Evolutionary conservation across 257 asterid species (phyloP), one percentile per base, ranked within the genome.

Genomic region (Nicotiana noctiflora): DNA sequence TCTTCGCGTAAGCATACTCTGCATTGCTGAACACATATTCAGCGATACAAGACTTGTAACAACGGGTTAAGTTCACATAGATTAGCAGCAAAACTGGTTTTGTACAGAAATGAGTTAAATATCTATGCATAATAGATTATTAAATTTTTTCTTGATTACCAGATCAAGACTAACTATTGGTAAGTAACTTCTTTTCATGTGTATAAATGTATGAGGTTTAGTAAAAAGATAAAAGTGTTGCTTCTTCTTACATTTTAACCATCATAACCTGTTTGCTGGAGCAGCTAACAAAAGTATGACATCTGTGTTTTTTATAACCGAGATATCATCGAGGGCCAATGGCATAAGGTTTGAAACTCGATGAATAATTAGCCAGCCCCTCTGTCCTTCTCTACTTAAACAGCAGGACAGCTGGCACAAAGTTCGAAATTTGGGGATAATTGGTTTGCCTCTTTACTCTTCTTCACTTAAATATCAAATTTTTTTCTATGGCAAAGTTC

Each of bases 41-140:
- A n/a, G 77, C 61, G 17, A 44, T 72, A 5, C 40, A 29, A 51
- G 63, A 12, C 82, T 31, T 56, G 49, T 62, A 80, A 51, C 77
- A 37, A 76, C 76, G 29, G 49, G 59, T 60, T 74, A 52, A 68
- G 13, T 52, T 53, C n/a, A 3, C 37, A 67, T 56, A 65, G 59
- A 31, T 72, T 75, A 75, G 77, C 34, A 37, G 74, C 75, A 23
- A 31, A 78, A 52, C 5, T 52, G 55, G 72, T 66, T 60, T 31
- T 81, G 82, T 61, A 77, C 67, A 66, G 18, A 7, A 19, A 53
- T 51, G 44, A 46, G 57, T 65, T 25, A 56, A 37, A 44, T 23
- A 46, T 46, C 77, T 64, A 56, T 44, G 80, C 74, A 68, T 61
- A 79, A 52, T 77, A 34, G 56, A 59, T 77, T 59, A 27, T 56